Percentiles rank a stretch among this genome's conserved stretches.
phyloP scores from a whole-genome alignment of 2,329 filamentous ascomycete genomes.

The Leptographium procerum region DNA sequence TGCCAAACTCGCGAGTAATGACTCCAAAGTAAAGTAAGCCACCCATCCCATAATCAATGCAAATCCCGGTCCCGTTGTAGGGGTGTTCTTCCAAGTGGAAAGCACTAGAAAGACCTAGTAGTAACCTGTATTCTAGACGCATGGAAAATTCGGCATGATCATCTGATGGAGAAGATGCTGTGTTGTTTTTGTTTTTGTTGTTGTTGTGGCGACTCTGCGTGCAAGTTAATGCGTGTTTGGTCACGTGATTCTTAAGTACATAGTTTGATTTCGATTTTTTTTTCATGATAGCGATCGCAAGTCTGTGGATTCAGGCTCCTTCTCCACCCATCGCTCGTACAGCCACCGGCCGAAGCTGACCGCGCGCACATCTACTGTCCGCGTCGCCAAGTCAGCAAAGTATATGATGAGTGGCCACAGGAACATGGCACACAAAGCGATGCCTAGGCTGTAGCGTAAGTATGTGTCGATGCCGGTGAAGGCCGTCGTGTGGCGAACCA shows the following conservation, averaged over 20 bases:
- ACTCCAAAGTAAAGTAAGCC: not conserved
- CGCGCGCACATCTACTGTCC: conserved; percentile 41
- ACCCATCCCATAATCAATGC: not conserved
- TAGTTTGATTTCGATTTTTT: not conserved
- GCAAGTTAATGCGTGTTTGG: not conserved
- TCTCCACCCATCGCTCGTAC: conserved; percentile 26
- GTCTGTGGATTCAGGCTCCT: not conserved
- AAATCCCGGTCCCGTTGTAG: not conserved
- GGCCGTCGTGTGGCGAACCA: conserved; percentile 6
- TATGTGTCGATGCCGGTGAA: conserved; percentile 33
- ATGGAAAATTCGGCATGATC: not conserved
- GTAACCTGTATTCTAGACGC: not conserved
- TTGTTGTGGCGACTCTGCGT: not conserved
- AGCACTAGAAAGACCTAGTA: not conserved
- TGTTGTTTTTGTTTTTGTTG: too few species aligned
- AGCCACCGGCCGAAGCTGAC: conserved; percentile 47
- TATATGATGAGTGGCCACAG: conserved; percentile 41
- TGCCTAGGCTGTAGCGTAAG: conserved; percentile 32
- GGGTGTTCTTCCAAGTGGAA: not conserved
- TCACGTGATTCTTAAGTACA: not conserved
- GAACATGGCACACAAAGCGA: conserved; percentile 33
- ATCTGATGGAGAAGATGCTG: not conserved
- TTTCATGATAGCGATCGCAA: not conserved
- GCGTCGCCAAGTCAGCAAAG: conserved; percentile 45
- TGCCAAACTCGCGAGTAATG: not conserved